Conservation (phyloP, 768 basidiomycete genomes). For the Fomitopsis serialis region DNA sequence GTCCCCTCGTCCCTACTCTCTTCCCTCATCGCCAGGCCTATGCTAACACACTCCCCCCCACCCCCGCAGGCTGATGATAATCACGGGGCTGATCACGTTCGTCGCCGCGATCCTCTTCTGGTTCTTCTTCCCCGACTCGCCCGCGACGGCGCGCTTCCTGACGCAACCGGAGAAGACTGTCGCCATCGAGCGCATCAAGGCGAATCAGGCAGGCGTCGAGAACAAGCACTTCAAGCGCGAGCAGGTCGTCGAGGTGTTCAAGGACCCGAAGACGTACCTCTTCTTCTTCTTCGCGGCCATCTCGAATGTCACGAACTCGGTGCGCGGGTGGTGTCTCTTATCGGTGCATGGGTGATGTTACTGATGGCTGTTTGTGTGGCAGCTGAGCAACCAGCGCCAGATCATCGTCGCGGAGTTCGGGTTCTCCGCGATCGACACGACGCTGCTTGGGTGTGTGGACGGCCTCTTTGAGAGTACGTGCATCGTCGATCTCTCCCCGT, state of each 20-base stretch:
- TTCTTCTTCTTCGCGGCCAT: slow-evolving; percentile 61
- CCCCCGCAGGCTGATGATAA: slow-evolving; percentile 66
- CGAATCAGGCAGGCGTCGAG: slow-evolving; percentile 75
- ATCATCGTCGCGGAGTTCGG: slow-evolving; percentile 70
- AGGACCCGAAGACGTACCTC: slow-evolving; percentile 72
- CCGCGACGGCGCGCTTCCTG: slow-evolving; percentile 67
- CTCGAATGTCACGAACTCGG: slow-evolving; percentile 65
- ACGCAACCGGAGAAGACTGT: slow-evolving; percentile 61
- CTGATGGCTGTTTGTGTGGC: neutral
- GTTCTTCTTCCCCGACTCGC: slow-evolving; percentile 81
- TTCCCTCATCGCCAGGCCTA: slow-evolving; percentile 9
- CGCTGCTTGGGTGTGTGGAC: slow-evolving; percentile 71
- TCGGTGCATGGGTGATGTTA: neutral
- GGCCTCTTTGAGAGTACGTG: slow-evolving; percentile 60
- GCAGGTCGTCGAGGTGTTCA: slow-evolving; percentile 70
- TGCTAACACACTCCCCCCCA: neutral
- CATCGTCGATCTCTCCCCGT: neutral
- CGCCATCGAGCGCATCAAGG: slow-evolving; percentile 65
- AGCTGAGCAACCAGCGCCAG: slow-evolving; percentile 76
- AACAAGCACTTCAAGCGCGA: slow-evolving; percentile 76
- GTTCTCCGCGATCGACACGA: slow-evolving; percentile 60
- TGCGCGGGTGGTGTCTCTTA: slow-evolving; percentile 27
- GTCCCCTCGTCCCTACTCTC: slow-evolving; percentile 9
- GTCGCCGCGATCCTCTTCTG: slow-evolving; percentile 57
- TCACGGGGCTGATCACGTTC: slow-evolving; percentile 63